phyloP scores from a whole-genome alignment of 2,329 filamentous ascomycete species.

The Diaporthe sp. region DNA sequence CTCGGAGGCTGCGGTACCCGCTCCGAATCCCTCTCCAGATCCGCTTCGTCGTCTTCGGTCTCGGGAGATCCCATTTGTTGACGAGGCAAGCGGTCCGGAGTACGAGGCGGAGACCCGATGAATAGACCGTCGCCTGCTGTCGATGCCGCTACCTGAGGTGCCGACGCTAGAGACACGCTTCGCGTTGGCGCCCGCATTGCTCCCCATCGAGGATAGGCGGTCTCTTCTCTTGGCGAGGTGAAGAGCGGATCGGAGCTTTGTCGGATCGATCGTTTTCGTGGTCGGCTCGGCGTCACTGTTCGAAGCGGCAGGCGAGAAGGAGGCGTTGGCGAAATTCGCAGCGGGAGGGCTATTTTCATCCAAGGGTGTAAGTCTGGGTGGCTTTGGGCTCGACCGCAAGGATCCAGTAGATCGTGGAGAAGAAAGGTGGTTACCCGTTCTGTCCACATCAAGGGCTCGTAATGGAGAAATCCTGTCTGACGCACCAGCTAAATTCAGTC shows the following conservation, averaged over 20 bases:
- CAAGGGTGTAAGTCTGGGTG: constrained; percentile 53
- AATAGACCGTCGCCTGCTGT: constrained; percentile 49
- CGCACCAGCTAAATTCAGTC: constrained; percentile 71
- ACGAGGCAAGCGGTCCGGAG: constrained; percentile 61
- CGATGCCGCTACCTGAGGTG: constrained; percentile 47
- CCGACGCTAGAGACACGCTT: constrained; percentile 63
- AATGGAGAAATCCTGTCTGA: constrained; percentile 63
- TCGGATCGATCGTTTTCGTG: constrained; percentile 59
- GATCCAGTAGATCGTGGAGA: constrained; percentile 52
- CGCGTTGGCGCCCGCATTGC: constrained; percentile 52
- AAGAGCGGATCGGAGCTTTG: constrained; percentile 68
- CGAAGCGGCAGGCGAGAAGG: constrained; percentile 54
- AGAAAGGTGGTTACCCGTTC: constrained; percentile 64
- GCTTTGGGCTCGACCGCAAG: constrained; percentile 49
- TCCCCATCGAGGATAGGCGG: constrained; percentile 56
- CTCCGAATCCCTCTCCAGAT: constrained; percentile 37
- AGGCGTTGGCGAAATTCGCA: constrained; percentile 49
- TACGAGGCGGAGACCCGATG: constrained; percentile 52
- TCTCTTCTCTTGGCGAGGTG: constrained; percentile 64
- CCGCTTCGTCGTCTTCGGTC: constrained; percentile 62
- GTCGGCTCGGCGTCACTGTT: constrained; percentile 65
- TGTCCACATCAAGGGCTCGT: constrained; percentile 63
- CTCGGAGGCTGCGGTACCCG: constrained; percentile 51
- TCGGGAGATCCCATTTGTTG: constrained; percentile 69
- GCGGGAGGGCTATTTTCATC: constrained; percentile 67